A percentile compares a stretch with the other conserved stretches of the same genome.
Evolutionary conservation across 768 basidiomycete species (phyloP).

Genomic region (Rhodotorula kratochvilovae): DNA sequence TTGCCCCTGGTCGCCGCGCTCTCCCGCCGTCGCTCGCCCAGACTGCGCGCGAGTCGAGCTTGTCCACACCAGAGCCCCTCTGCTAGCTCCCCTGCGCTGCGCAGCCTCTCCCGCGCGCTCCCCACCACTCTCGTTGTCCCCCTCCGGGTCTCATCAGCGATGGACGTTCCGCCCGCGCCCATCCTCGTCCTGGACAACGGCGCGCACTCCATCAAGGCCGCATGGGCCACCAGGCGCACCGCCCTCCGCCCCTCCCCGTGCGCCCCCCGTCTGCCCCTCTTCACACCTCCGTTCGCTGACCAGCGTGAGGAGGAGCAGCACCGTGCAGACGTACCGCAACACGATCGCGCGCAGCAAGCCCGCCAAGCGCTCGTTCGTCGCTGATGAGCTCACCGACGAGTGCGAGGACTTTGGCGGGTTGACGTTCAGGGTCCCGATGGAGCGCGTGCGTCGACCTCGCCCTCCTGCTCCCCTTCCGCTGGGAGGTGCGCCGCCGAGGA

Average conservation of each 20-base stretch:
- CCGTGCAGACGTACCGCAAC: constrained; percentile 65
- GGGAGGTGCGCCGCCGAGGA: too few species aligned
- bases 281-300: not conserved
- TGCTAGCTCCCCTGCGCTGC: not conserved
- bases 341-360: constrained; percentile 78
- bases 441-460: constrained; percentile 59
- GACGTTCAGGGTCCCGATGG: constrained; percentile 77
- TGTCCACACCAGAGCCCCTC: too few species aligned
- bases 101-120: not conserved
- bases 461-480: too few species aligned
- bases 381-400: constrained; percentile 66
- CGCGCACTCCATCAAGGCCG: constrained; percentile 73
- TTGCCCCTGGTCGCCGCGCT: too few species aligned
- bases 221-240: constrained; percentile 49
- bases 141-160: not conserved
- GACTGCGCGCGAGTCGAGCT: too few species aligned
- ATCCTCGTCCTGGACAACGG: constrained; percentile 78
- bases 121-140: not conserved
- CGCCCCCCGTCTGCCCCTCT: constrained; percentile 25
- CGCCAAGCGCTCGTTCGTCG: constrained; percentile 75
- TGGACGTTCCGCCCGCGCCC: not conserved
- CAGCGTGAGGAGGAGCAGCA: not conserved
- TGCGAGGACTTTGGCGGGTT: constrained; percentile 78
- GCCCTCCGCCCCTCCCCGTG: constrained; percentile 43
- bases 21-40: too few species aligned